Percentiles rank a stretch among this genome's conserved stretches.
Conservation (phyloP, 768 basidiomycete genomes). For the Suillus variegatus region DNA sequence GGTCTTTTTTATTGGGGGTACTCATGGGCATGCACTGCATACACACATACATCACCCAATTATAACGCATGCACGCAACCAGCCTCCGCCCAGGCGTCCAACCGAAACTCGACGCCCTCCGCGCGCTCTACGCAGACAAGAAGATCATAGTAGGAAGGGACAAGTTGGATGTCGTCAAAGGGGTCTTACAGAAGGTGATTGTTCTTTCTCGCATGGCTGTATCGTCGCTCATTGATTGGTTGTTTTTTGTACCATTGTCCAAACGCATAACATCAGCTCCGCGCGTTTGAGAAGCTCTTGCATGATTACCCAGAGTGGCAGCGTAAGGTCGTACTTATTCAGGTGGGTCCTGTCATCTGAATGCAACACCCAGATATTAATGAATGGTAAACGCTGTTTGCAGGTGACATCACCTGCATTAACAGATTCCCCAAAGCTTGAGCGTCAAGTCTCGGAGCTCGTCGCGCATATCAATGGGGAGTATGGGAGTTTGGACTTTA, state of each 20-base stretch:
- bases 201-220: not conserved
- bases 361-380: not conserved
- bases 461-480: constrained; percentile 96
- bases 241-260: not conserved
- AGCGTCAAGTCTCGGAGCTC: constrained; percentile 89
- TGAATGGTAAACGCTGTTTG: constrained; percentile 42
- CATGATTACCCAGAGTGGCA: constrained; percentile 95
- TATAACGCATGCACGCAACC: not conserved
- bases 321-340: constrained; percentile 80
- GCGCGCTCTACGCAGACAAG: constrained; percentile 88
- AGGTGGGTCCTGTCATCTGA: constrained; percentile 6
- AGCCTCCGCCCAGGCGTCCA: constrained; percentile 77
- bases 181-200: constrained; percentile 88
- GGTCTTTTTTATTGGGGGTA: not conserved
- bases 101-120: constrained; percentile 87
- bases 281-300: constrained; percentile 93
- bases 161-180: constrained; percentile 98
- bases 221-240: not conserved
- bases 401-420: constrained; percentile 95
- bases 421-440: constrained; percentile 90
- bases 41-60: not conserved
- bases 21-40: not conserved
- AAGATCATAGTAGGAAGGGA: constrained; percentile 98
- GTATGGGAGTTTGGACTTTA: constrained; percentile 92
- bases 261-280: constrained; percentile 53